Evolutionary conservation across 2,329 filamentous ascomycete genomes (phyloP), one percentile per base, ranked within the genome.

Genomic region (Diaporthe amygdali): DNA sequence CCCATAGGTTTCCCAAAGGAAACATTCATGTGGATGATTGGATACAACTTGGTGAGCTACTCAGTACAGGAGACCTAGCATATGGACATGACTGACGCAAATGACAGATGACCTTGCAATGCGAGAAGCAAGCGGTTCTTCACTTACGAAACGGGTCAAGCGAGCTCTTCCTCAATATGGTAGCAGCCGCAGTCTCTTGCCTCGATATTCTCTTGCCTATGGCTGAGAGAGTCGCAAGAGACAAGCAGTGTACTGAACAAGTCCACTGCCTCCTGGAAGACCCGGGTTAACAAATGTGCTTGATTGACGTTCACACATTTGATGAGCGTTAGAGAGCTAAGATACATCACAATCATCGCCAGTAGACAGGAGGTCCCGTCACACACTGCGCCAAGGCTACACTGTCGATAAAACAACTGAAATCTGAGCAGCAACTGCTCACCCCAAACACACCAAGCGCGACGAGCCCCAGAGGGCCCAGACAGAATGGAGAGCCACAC

Each of bases 261-360:
- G 17, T 41, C 3, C 17, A 49, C 70, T 41, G 52, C 49, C 66
- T 59, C 70, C 70, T 69, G 70, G 51, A 66, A 15, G 56, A 72
- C n/a, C 70, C 70, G 3, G 70, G 70, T 7, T 70, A 72, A 72
- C 47, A 37, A 12, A 56, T 66, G 17, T 51, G 20, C 20, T 37
- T 49, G 41, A 34, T 30, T 56, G 56, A 27, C 49, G 32, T 46
- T 41, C 5, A 15, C 22, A 27, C 1, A 22, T 3, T 0, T 0
- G n/a, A 8, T 44, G 59, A 37, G 34, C 46, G 59, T 49, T 32
- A 49, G n/a, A 49, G 22, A 5, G 14, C 30, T 32, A 1, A 63
- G 34, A 41, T 17, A 12, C 30, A 49, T 5, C 56, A 32, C 3
- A 10, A 20, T 6, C 8, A 59, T 17, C 32, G 34, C 27, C 37